Evolutionary conservation across 371 early-diverging fungal genomes (phyloP), one percentile per base, ranked within the genome.

Genomic region (Chytridium lagenaria): DNA sequence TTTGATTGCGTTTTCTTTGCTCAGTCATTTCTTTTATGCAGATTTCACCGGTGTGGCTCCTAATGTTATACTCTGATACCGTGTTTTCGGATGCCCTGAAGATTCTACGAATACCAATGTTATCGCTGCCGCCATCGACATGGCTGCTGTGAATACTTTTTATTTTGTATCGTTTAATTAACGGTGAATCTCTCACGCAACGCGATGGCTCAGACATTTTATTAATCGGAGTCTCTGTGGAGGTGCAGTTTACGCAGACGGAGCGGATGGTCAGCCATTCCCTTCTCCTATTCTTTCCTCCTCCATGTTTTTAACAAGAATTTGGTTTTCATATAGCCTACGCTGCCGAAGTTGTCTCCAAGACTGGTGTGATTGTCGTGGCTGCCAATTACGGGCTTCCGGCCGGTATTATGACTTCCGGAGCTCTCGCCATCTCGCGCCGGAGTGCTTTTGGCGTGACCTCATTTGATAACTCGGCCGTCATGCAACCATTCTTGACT

Each of bases 371-470:
- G 19, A 12, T 40, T 22, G 66, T 66, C 26, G 44, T 66, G 7
- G 66, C 44, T 2, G 3, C 94, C 1, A 86, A 85, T 26, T 93
- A 94, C 5, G 94, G 94, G 81, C 86, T 88, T 51, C 93, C 92
- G 22, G 68, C 73, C 10, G 94, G 94, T 0, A 74, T 91, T 1
- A 90, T 83, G 73, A 82, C 86, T 68, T 83, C 86, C 0, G 81
- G 84, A 0, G 73, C 90, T 0, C 92, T 93, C 2, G 89, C 89
- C 16, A 77, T 92, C 23, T 38, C 55, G 19, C 49, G 36, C 49
- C n/a, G n/a, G n/a, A 67, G 59, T 38, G 67, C 19, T 22, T 19
- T 72, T 34, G 72, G 39, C 28, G 37, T 67, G 34, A 59, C 49
- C 19, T 61, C 61, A 12, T 73, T 73, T 33, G 73, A 73, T 66